These are phyloP conservation scores for Solanum ossicruentum DNA, from an alignment of 257 asterid species.

Conservation along the genomic window DNA sequence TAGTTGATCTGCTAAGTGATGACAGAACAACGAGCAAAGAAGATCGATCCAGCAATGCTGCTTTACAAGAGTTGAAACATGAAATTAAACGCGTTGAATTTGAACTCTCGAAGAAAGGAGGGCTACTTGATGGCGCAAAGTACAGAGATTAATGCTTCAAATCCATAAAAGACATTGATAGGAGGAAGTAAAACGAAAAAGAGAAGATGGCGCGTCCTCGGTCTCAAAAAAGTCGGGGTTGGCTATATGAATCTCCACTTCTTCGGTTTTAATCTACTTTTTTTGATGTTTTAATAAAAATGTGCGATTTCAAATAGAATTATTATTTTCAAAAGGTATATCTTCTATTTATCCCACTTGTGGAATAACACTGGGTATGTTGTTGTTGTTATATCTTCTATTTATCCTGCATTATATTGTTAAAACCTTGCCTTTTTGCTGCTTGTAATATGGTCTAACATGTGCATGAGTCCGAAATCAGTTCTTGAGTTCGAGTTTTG, in stretches of 20 bases:
- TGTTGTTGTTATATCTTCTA: no score
- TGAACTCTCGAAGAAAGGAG: constrained; percentile 17
- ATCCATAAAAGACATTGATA: not conserved
- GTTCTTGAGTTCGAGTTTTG: not conserved
- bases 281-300: not conserved
- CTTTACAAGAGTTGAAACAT: constrained; percentile 21
- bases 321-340: not conserved
- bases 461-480: not conserved
- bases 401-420: not conserved
- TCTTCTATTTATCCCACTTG: not conserved
- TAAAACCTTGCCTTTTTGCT: not conserved
- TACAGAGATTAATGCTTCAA: not conserved
- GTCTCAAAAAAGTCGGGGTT: not conserved
- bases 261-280: not conserved
- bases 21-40: constrained; percentile 1
- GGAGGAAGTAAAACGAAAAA: not conserved
- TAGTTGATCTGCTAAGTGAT: constrained; percentile 16
- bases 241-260: not conserved
- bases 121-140: not conserved
- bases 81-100: constrained; percentile 44
- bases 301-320: not conserved
- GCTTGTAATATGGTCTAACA: not conserved
- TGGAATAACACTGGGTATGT: no score
- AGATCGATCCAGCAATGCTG: constrained; percentile 1
- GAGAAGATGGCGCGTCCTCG: not conserved